Conservation (phyloP, 345 rosid genomes). For the Linum lewisii region DNA sequence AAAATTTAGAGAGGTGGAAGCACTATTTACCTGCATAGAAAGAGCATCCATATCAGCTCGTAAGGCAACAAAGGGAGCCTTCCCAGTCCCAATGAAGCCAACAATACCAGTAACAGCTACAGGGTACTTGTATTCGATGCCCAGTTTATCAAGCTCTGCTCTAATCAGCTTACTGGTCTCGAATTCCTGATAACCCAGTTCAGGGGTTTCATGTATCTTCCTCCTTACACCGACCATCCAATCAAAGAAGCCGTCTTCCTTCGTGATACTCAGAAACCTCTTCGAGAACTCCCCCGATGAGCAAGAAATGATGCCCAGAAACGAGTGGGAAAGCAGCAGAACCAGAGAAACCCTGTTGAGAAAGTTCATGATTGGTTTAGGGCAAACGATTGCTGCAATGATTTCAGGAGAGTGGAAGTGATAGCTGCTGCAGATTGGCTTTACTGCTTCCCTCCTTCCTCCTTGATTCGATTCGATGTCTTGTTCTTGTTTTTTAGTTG, state of each 20-base stretch:
- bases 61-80: background rate
- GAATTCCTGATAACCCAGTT: background rate
- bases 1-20: background rate
- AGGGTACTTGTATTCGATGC: background rate
- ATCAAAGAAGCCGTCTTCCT: background rate
- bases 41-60: conserved; percentile 7
- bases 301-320: no score
- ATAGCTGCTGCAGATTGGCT: no score
- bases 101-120: conserved; percentile 1
- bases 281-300: no score
- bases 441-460: no score
- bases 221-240: background rate
- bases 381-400: no score
- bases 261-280: background rate
- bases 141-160: background rate
- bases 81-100: background rate
- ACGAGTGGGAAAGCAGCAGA: no score
- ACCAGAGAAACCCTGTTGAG: no score
- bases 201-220: background rate
- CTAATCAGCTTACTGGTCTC: background rate
- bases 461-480: no score
- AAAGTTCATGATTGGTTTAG: no score
- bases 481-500: no score
- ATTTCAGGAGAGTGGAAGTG: no score
- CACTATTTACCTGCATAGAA: background rate